Percentiles rank a stretch among this genome's conserved stretches.
These are phyloP conservation scores for Syncephalastrum racemosum DNA, from an alignment of 371 early-diverging fungal species.

Conservation along the genomic window DNA sequence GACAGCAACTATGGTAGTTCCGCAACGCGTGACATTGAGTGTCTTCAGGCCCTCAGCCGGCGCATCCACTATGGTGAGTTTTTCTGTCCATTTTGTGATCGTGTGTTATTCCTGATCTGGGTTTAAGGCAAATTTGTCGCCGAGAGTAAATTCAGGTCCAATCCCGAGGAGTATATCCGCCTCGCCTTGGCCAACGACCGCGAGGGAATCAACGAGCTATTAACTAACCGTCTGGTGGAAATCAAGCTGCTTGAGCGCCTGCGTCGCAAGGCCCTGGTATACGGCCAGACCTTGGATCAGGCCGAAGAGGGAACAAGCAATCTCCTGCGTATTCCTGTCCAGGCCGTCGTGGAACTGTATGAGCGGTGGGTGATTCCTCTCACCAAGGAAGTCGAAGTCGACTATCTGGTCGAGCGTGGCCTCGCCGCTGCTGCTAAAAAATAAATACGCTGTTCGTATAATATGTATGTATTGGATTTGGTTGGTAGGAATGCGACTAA, in stretches of 20 bases:
- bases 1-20: conserved; percentile 91
- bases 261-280: conserved; percentile 84
- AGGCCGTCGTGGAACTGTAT: conserved; percentile 86
- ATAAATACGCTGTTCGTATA: background rate
- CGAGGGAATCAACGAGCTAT: conserved; percentile 75
- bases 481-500: no score
- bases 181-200: conserved; percentile 77
- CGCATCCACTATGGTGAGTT: conserved; percentile 91
- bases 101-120: conserved; percentile 2
- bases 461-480: no score
- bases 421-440: conserved; percentile 2
- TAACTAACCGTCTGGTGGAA: conserved; percentile 88
- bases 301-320: conserved; percentile 37
- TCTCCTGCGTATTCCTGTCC: conserved; percentile 62
- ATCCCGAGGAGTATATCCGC: conserved; percentile 81
- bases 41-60: conserved; percentile 87
- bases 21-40: conserved; percentile 91
- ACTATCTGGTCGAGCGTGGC: conserved; percentile 79
- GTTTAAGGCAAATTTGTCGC: conserved; percentile 91
- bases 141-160: conserved; percentile 88
- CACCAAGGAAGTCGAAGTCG: conserved; percentile 92
- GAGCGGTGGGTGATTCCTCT: conserved; percentile 85
- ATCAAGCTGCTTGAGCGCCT: conserved; percentile 77
- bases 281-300: conserved; percentile 83
- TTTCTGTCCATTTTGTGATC: conserved; percentile 1